Percentiles rank a stretch among this genome's conserved stretches.
Conservation (phyloP, 805 yeast genomes). For the Kodamaea hsintzibuensis region DNA sequence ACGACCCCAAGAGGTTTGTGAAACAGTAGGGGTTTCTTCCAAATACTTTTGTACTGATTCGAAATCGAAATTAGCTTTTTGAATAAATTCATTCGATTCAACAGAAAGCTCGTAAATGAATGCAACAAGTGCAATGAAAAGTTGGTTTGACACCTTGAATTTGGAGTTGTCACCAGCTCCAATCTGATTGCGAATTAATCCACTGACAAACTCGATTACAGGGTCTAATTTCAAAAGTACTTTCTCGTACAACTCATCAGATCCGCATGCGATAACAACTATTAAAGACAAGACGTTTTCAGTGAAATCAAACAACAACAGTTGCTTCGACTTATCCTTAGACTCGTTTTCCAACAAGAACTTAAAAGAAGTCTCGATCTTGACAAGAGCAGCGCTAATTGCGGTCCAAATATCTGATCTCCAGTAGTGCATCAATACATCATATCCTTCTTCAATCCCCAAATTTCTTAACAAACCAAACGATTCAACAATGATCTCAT, state of each 20-base stretch:
- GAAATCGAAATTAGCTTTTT: conserved; percentile 20
- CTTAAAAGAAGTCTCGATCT: conserved; percentile 50
- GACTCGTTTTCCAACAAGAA: conserved; percentile 32
- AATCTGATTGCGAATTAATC: conserved; percentile 36
- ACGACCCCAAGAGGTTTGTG: conserved; percentile 8
- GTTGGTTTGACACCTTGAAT: conserved; percentile 39
- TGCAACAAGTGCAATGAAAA: conserved; percentile 56
- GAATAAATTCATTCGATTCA: conserved; percentile 56
- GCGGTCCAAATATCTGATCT: conserved; percentile 74
- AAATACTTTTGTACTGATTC: conserved; percentile 20
- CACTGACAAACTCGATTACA: conserved; percentile 37
- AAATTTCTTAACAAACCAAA: conserved; percentile 80
- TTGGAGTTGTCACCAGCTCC: conserved; percentile 7
- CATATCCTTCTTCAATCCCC: conserved; percentile 86
- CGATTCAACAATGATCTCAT: conserved; percentile 77
- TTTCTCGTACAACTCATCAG: conserved; percentile 48
- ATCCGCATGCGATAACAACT: conserved; percentile 63
- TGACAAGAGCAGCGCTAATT: conserved; percentile 52
- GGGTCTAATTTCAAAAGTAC: conserved; percentile 49
- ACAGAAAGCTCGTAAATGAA: conserved; percentile 60
- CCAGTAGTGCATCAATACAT: conserved; percentile 72
- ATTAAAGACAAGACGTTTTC: conserved; percentile 74
- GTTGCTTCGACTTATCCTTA: conserved; percentile 43
- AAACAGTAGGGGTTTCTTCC: conserved; percentile 15
- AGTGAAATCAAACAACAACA: conserved; percentile 60